A percentile compares a stretch with the other conserved stretches of the same genome.
phyloP scores from a whole-genome alignment of 1,284 basidiomycete genomes.

The Tilletia indica region DNA sequence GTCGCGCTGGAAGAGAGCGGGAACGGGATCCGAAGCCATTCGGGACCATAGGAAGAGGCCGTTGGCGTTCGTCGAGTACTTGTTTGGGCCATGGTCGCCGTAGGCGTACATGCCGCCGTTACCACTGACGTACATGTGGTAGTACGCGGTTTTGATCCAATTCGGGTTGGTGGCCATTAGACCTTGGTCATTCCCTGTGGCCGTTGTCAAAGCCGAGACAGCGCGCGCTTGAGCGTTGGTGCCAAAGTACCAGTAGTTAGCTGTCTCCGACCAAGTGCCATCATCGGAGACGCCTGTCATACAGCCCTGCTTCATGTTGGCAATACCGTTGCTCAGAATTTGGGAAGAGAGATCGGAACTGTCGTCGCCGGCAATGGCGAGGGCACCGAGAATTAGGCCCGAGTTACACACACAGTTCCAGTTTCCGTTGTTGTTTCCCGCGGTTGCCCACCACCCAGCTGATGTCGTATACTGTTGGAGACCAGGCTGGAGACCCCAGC shows the following conservation, averaged over 20 bases:
- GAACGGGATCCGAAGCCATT: constrained; percentile 62
- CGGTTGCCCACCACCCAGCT: constrained; percentile 60
- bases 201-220: constrained; percentile 75
- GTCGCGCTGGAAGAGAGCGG: constrained; percentile 87
- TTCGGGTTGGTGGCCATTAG: constrained; percentile 62
- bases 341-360: constrained; percentile 44
- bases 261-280: constrained; percentile 91
- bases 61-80: constrained; percentile 66
- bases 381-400: constrained; percentile 81
- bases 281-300: constrained; percentile 65
- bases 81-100: constrained; percentile 93
- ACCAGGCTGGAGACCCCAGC: constrained; percentile 64
- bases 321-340: constrained; percentile 69
- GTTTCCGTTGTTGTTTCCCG: constrained; percentile 66
- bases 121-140: constrained; percentile 86
- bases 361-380: constrained; percentile 71
- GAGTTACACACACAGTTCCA: constrained; percentile 98
- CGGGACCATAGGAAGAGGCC: constrained; percentile 47
- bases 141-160: constrained; percentile 74
- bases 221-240: constrained; percentile 92
- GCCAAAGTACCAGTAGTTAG: constrained; percentile 66
- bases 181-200: constrained; percentile 79
- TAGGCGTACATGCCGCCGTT: constrained; percentile 85
- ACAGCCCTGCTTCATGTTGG: constrained; percentile 79
- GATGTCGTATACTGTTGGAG: constrained; percentile 59